These are phyloP conservation scores for Magnaporthiopsis poae DNA, from an alignment of 2,329 filamentous ascomycete species.

Conservation along the genomic window DNA sequence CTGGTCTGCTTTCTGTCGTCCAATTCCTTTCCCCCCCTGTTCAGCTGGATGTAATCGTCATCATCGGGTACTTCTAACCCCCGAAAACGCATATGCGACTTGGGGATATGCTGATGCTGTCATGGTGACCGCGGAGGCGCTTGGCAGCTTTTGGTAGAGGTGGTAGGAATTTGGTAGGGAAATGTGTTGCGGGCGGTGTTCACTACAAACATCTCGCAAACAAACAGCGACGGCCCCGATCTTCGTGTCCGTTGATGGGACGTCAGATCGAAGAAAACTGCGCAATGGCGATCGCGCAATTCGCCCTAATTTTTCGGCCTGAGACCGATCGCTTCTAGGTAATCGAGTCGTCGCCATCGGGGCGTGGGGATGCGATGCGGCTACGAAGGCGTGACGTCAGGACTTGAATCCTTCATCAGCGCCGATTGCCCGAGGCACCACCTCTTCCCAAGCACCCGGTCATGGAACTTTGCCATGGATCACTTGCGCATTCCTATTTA, in stretches of 20 bases:
- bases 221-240: neutral
- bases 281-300: neutral
- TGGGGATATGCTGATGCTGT: neutral
- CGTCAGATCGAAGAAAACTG: neutral
- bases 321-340: too few relatives aligned
- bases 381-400: too few relatives aligned
- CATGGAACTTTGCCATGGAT: too few relatives aligned
- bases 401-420: too few relatives aligned
- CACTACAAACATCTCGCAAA: neutral
- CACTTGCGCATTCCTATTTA: too few relatives aligned
- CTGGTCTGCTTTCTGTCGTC: neutral
- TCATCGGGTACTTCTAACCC: neutral
- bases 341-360: too few relatives aligned
- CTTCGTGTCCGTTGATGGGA: neutral
- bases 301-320: too few relatives aligned
- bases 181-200: neutral
- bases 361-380: too few relatives aligned
- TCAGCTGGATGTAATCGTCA: neutral
- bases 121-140: neutral
- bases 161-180: too few relatives aligned
- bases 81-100: neutral
- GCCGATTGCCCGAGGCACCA: too few relatives aligned
- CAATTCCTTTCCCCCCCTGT: neutral
- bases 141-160: too few relatives aligned
- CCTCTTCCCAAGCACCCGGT: too few relatives aligned